Percentiles rank a stretch among this genome's conserved stretches.
phyloP scores from a whole-genome alignment of 495 filamentous ascomycete genomes.

The Rhypophila decipiens region DNA sequence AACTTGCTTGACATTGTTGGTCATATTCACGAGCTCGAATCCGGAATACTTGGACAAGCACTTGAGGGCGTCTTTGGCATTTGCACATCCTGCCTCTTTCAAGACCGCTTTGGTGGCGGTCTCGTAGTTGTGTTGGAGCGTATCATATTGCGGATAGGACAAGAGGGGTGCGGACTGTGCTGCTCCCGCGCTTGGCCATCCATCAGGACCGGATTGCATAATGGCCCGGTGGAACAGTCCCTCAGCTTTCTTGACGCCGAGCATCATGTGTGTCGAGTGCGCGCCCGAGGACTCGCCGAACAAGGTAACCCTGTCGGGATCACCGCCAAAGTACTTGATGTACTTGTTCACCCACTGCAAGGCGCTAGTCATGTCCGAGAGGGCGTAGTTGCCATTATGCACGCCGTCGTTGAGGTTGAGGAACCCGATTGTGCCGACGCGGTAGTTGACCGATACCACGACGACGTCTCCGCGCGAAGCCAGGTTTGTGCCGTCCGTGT shows the following conservation, averaged over 20 bases:
- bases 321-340: conserved; percentile 60
- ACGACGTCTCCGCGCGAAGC: conserved; percentile 42
- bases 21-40: conserved; percentile 25
- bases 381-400: conserved; percentile 25
- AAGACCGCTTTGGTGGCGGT: conserved; percentile 24
- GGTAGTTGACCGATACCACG: conserved; percentile 32
- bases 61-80: conserved; percentile 20
- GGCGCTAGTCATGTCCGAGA: conserved; percentile 23
- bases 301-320: conserved; percentile 54
- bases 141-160: conserved; percentile 24
- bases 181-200: conserved; percentile 18
- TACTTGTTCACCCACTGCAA: conserved; percentile 61
- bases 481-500: conserved; percentile 36
- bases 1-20: conserved; percentile 26
- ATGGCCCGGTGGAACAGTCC: conserved; percentile 39
- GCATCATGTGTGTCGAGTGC: conserved; percentile 17
- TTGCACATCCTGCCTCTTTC: conserved; percentile 22
- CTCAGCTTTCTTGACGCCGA: conserved; percentile 32
- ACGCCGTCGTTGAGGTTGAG: conserved; percentile 25
- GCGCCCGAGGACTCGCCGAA: conserved; percentile 51
- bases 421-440: conserved; percentile 21
- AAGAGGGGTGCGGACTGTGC: no score
- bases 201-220: conserved; percentile 33
- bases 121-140: conserved; percentile 24
- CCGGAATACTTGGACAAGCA: conserved; percentile 31